Evolutionary conservation across 2,329 filamentous ascomycete genomes (phyloP).

Genomic region (Whalleya microplaca): DNA sequence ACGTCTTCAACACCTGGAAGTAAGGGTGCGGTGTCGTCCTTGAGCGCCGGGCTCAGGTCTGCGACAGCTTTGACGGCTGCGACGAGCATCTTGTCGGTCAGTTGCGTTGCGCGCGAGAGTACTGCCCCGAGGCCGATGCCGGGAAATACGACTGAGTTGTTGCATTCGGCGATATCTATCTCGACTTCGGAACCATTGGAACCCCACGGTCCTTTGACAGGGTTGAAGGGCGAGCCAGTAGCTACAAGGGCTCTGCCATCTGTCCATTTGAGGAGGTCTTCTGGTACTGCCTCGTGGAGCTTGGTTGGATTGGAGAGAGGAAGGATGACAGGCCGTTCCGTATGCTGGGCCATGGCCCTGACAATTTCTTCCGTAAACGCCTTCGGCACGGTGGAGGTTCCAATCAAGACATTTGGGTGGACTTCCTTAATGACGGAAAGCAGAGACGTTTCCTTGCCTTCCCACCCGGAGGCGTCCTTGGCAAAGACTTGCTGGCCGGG

Average conservation of each 20-base stretch:
- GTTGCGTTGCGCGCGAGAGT: constrained; percentile 65
- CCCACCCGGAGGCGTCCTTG: constrained; percentile 67
- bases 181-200: constrained; percentile 47
- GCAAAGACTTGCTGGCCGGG: constrained; percentile 70
- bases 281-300: constrained; percentile 79
- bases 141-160: constrained; percentile 85
- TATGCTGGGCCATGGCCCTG: constrained; percentile 74
- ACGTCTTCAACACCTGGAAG: constrained; percentile 78
- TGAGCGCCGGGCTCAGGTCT: constrained; percentile 69
- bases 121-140: constrained; percentile 83
- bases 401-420: constrained; percentile 80
- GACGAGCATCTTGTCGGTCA: constrained; percentile 81
- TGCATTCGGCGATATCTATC: constrained; percentile 74
- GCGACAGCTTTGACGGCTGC: constrained; percentile 77
- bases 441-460: constrained; percentile 59
- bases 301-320: constrained; percentile 85
- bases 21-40: constrained; percentile 65
- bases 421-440: constrained; percentile 70
- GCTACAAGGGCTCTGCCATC: constrained; percentile 77
- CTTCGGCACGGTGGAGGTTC: constrained; percentile 78
- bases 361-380: constrained; percentile 77
- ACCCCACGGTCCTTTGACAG: constrained; percentile 66
- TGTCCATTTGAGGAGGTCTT: constrained; percentile 79
- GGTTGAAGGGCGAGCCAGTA: constrained; percentile 80
- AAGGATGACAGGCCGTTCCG: constrained; percentile 75